Percentiles rank a stretch among this genome's conserved stretches.
These are phyloP conservation scores for Cystofilobasidium macerans DNA, from an alignment of 768 basidiomycete species.

Conservation along the genomic window DNA sequence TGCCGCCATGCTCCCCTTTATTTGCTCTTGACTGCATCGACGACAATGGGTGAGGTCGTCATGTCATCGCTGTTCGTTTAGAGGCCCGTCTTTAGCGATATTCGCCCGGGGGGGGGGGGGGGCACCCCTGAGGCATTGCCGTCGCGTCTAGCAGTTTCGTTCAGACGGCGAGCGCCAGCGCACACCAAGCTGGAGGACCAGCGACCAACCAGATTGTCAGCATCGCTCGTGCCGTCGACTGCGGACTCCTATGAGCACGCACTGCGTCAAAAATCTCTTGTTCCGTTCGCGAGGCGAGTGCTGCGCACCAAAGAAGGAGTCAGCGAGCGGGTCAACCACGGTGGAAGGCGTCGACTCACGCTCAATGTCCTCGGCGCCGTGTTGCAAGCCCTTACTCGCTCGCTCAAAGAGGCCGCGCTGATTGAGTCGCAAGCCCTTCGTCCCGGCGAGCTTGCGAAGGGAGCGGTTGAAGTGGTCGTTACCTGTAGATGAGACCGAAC, in stretches of 20 bases:
- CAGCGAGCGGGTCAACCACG: background rate
- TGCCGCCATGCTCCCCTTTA: no score
- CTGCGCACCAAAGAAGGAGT: background rate
- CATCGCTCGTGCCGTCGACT: background rate
- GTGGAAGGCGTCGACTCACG: background rate
- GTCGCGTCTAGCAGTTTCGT: background rate
- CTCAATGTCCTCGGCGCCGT: background rate
- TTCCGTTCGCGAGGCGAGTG: background rate
- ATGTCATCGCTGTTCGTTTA: no score
- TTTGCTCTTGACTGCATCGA: no score
- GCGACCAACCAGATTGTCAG: background rate
- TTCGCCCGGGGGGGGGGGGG: no score
- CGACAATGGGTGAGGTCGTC: no score
- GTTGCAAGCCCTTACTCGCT: background rate
- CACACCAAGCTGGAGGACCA: background rate
- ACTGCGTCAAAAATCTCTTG: background rate
- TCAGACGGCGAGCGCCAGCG: background rate
- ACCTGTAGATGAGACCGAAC: background rate
- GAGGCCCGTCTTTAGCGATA: no score
- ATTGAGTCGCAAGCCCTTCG: background rate
- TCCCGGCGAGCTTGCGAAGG: background rate
- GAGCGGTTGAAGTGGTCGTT: background rate
- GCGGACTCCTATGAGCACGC: background rate
- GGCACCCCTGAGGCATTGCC: no score
- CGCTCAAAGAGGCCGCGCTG: background rate